A percentile compares a stretch with the other conserved stretches of the same genome.
Conservation (phyloP, 2,329 filamentous ascomycete genomes). For the Lasiodiplodia gonubiensis region DNA sequence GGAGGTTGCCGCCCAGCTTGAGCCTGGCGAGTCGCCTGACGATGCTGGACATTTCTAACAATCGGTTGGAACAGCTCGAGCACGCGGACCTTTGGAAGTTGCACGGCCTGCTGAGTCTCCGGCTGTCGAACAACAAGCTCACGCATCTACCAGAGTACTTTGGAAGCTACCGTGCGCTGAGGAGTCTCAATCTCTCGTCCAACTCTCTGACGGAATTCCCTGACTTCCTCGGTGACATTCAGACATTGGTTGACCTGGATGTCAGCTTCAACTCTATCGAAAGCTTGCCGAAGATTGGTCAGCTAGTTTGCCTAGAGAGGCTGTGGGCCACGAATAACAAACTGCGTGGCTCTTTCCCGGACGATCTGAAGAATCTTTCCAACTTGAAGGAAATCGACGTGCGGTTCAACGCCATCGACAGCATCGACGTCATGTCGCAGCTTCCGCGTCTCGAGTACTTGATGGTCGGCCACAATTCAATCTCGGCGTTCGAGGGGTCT, state of each 20-base stretch:
- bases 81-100: constrained; percentile 80
- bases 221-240: constrained; percentile 79
- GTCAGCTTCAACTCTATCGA: constrained; percentile 95
- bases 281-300: constrained; percentile 78
- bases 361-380: constrained; percentile 72
- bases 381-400: constrained; percentile 91
- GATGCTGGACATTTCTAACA: constrained; percentile 93
- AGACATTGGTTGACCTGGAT: constrained; percentile 87
- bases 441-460: constrained; percentile 87
- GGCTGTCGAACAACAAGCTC: constrained; percentile 90
- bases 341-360: constrained; percentile 75
- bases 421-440: constrained; percentile 83
- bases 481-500: constrained; percentile 87
- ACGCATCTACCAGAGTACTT: constrained; percentile 82
- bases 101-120: constrained; percentile 81
- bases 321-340: constrained; percentile 97
- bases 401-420: constrained; percentile 88
- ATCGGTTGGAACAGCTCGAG: constrained; percentile 84
- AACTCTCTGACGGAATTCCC: constrained; percentile 90
- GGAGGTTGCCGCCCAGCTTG: constrained; percentile 82
- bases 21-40: constrained; percentile 81
- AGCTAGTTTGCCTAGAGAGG: constrained; percentile 79
- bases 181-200: constrained; percentile 89
- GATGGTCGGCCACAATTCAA: constrained; percentile 88
- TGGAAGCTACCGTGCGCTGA: constrained; percentile 75